A percentile compares a stretch with the other conserved stretches of the same genome.
These are phyloP conservation scores for Monilinia aucupariae DNA, from an alignment of 2,329 filamentous ascomycete species.

Conservation along the genomic window DNA sequence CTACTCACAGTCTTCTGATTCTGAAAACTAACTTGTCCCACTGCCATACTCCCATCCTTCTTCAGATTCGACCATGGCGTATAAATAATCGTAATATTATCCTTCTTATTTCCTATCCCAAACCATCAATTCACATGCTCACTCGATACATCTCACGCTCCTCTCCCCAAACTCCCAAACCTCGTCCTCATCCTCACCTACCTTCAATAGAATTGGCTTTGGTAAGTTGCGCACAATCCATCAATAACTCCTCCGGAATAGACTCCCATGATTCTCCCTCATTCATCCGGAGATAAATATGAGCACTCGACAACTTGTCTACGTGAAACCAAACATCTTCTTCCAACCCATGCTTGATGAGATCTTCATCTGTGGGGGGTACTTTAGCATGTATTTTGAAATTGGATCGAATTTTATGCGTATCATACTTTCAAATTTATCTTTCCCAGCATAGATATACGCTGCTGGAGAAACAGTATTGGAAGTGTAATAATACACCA, in stretches of 20 bases:
- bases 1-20: constrained; percentile 63
- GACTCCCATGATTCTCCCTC: constrained; percentile 78
- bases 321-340: constrained; percentile 99
- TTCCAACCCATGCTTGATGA: constrained; percentile 91
- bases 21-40: constrained; percentile 92
- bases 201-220: constrained; percentile 98
- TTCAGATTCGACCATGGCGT: constrained; percentile 95
- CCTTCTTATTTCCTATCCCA: constrained; percentile 84
- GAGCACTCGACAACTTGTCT: constrained; percentile 93
- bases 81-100: constrained; percentile 94
- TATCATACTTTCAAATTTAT: constrained; percentile 88
- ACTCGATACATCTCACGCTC: neutral
- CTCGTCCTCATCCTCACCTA: constrained; percentile 37
- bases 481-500: constrained; percentile 97
- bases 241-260: constrained; percentile 68
- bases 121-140: constrained; percentile 12
- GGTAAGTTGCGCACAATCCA: constrained; percentile 91
- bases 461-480: constrained; percentile 75
- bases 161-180: neutral
- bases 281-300: constrained; percentile 84
- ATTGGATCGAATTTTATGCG: too few relatives aligned
- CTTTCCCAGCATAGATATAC: constrained; percentile 94
- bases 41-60: constrained; percentile 93
- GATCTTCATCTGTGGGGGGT: constrained; percentile 70
- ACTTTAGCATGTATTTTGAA: constrained; percentile 9